Percentiles rank a stretch among this genome's conserved stretches.
phyloP scores from a whole-genome alignment of 208 protist species.

The Trypanosoma brucei region DNA sequence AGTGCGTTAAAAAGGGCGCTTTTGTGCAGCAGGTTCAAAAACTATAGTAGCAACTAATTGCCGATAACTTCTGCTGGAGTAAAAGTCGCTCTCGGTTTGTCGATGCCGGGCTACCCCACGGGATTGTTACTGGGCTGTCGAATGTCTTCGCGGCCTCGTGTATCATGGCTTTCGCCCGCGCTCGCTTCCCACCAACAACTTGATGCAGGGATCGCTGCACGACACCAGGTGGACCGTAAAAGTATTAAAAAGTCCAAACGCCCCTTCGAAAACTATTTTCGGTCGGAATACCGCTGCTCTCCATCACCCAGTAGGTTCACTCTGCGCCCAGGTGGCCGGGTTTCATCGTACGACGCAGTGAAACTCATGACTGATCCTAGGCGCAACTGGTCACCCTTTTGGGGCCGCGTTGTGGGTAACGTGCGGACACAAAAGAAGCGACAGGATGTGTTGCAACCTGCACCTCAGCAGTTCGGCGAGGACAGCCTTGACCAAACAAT shows the following conservation, averaged over 20 bases:
- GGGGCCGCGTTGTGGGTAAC: conserved; percentile 37
- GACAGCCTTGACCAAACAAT: conserved; percentile 53
- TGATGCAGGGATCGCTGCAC: conserved; percentile 67
- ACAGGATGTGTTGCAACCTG: conserved; percentile 64
- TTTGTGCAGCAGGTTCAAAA: no score
- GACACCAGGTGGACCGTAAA: conserved; percentile 66
- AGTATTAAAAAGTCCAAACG: conserved; percentile 61
- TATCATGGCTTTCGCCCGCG: conserved; percentile 50
- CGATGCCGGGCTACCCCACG: conserved; percentile 8
- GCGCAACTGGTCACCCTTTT: conserved; percentile 51
- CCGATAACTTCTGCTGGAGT: background rate
- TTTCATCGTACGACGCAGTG: conserved; percentile 42
- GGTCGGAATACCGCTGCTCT: conserved; percentile 52
- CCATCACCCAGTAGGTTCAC: conserved; percentile 22
- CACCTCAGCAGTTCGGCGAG: conserved; percentile 52
- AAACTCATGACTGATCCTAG: conserved; percentile 60
- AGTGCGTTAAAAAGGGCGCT: no score
- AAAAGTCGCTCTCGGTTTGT: no score
- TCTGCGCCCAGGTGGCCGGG: conserved; percentile 23
- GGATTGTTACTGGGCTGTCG: conserved; percentile 1
- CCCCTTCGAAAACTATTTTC: conserved; percentile 81
- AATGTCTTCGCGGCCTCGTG: conserved; percentile 4
- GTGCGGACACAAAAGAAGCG: conserved; percentile 39
- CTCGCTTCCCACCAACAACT: conserved; percentile 74
- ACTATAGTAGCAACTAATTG: background rate